Evolutionary conservation across 1,139 yeast genomes (phyloP), one percentile per base, ranked within the genome.

Genomic region (Kodamaea sp.): DNA sequence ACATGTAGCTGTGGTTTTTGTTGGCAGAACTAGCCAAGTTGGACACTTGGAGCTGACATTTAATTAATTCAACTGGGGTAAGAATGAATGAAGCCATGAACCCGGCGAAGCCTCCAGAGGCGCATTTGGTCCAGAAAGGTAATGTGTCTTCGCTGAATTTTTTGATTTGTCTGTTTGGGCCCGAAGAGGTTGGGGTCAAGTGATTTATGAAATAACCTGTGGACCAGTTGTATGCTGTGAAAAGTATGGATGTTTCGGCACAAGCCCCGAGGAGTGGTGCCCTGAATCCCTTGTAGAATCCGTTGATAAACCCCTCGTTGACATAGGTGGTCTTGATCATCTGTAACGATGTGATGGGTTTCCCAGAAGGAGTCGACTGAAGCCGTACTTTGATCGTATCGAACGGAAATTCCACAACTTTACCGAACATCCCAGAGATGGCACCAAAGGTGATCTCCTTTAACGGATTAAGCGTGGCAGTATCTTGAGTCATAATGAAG

Each of bases 211-310:
- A 59, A 31, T 28, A 59, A 55, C 42, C 71, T 69, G 9, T 78
- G 65, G 43, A 73, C 47, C 42, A 44, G 37, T 75, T 76, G 52
- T 81, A 84, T 7, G 82, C 65, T 34, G 82, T 70, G 51, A 86
- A 86, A 12, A 86, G 60, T 6, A 82, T 76, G 3, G 92, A 89
- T 38, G 83, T 85, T 57, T 90, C 97, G 34, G 87, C 69, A 24
- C 95, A 84, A 0, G 97, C 96, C 1, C 97, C 97, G 14, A 83
- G 55, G 33, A 89, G 63, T 0, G 97, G 97, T 0, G 95, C 86
- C 15, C 79, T 63, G 8, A 90, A 59, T 1, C 97, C 94, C 53
- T 74, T 74, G 44, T 66, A 70, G 46, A 71, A 67, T 5, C 73
- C 73, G 28, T 60, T 59, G 31, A 64, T 34, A 3, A 85, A 37